These are phyloP conservation scores for Hortiboletus rubellus DNA, from an alignment of 1,284 basidiomycete genomes.

Conservation along the genomic window DNA sequence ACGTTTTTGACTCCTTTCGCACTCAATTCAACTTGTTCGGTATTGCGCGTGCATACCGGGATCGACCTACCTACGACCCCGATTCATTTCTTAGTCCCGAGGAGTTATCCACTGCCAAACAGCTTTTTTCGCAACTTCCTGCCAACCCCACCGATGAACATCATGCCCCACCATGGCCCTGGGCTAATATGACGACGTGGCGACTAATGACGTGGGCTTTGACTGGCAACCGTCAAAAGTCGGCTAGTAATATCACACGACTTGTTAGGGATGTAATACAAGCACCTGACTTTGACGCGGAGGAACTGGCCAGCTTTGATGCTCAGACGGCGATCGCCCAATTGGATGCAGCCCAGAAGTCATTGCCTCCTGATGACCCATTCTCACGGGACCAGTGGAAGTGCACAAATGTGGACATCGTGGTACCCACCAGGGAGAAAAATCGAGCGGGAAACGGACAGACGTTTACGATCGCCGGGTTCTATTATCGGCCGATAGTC, in stretches of 20 bases:
- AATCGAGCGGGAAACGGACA: not conserved
- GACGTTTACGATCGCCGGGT: not conserved
- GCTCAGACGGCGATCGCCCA: not conserved
- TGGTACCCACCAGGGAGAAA: not conserved
- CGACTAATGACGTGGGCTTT: not conserved
- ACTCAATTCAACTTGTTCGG: conserved; percentile 18
- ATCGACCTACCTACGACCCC: conserved; percentile 28
- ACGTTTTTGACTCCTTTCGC: conserved; percentile 8
- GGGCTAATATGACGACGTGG: conserved; percentile 1
- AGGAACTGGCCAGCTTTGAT: not conserved
- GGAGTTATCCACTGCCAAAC: not conserved
- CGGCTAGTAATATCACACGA: not conserved
- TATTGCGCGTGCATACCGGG: conserved; percentile 17
- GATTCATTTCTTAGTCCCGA: conserved; percentile 8
- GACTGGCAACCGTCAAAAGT: not conserved
- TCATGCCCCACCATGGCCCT: conserved; percentile 1
- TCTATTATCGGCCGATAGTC: not conserved
- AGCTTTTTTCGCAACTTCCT: too few species aligned
- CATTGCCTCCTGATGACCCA: not conserved
- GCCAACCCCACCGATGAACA: not conserved
- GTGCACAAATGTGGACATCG: not conserved
- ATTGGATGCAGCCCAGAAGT: not conserved
- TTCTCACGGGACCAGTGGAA: not conserved
- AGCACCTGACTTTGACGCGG: not conserved
- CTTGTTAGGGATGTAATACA: not conserved